Conservation (phyloP, 2,329 filamentous ascomycete genomes). For the Colletotrichum tropicicola region DNA sequence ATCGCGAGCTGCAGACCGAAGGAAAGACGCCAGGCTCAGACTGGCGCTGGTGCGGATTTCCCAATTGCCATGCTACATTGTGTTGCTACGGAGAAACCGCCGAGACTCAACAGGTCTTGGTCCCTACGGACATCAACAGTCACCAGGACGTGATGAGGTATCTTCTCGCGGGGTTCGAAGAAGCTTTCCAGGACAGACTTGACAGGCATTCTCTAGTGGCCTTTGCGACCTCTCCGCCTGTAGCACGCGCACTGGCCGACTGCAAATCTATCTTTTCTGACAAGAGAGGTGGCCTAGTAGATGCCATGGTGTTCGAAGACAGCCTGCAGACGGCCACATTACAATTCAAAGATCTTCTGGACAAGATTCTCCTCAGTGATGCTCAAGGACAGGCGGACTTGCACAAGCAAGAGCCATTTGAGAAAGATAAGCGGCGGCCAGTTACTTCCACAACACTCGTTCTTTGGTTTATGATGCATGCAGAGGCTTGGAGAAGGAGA, state of each 20-base stretch:
- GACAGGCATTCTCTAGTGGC: neutral
- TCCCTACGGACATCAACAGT: neutral
- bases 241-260: neutral
- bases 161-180: neutral
- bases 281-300: neutral
- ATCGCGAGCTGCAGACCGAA: neutral
- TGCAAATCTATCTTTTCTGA: neutral
- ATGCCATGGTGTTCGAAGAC: neutral
- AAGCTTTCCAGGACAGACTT: neutral
- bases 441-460: neutral
- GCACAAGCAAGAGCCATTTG: neutral
- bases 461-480: neutral
- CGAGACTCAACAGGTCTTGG: neutral
- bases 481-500: neutral
- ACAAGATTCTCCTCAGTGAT: neutral
- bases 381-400: neutral
- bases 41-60: conserved; percentile 9
- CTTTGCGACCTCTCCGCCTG: neutral
- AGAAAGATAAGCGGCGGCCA: neutral
- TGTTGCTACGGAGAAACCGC: neutral
- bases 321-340: neutral
- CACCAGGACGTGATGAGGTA: neutral
- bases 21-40: neutral
- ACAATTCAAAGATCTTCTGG: neutral
- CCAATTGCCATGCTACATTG: neutral